These are phyloP conservation scores for Phlebopus sp. DNA, from an alignment of 1,284 basidiomycete genomes.

Conservation along the genomic window DNA sequence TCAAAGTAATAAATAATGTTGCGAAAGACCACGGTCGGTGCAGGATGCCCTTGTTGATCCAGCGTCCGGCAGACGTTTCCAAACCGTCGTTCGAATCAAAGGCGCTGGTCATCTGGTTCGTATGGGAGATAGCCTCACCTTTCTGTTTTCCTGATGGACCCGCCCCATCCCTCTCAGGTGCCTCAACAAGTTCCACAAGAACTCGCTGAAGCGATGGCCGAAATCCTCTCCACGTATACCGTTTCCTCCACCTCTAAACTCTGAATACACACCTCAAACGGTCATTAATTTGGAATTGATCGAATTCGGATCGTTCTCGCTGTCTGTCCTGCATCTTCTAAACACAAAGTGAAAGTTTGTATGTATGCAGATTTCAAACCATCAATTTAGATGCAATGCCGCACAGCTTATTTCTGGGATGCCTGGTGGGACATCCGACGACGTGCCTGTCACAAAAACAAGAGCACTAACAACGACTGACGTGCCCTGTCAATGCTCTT, in stretches of 20 bases:
- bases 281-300: too few relatives aligned
- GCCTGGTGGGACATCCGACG: too few relatives aligned
- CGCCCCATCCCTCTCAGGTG: too few relatives aligned
- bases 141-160: not conserved
- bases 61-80: slow-evolving; percentile 41
- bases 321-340: too few relatives aligned
- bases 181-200: slow-evolving; percentile 23
- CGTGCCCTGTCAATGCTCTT: too few relatives aligned
- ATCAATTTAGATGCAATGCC: too few relatives aligned
- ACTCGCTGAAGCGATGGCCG: slow-evolving; percentile 19
- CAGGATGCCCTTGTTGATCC: slow-evolving; percentile 47
- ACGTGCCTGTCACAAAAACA: too few relatives aligned
- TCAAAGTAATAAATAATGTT: slow-evolving; percentile 9
- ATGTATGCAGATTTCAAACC: too few relatives aligned
- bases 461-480: too few relatives aligned
- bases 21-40: slow-evolving; percentile 37
- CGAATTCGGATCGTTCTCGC: too few relatives aligned
- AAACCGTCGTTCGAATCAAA: slow-evolving; percentile 37
- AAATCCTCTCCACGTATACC: slow-evolving; percentile 16
- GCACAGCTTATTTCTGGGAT: too few relatives aligned
- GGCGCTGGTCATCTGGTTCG: slow-evolving; percentile 50
- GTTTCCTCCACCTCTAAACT: slow-evolving; percentile 11
- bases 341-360: too few relatives aligned
- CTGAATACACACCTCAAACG: slow-evolving; percentile 8
- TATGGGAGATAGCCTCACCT: not conserved